phyloP scores from a whole-genome alignment of 2,329 filamentous ascomycete genomes.

The Bertia moriformis region DNA sequence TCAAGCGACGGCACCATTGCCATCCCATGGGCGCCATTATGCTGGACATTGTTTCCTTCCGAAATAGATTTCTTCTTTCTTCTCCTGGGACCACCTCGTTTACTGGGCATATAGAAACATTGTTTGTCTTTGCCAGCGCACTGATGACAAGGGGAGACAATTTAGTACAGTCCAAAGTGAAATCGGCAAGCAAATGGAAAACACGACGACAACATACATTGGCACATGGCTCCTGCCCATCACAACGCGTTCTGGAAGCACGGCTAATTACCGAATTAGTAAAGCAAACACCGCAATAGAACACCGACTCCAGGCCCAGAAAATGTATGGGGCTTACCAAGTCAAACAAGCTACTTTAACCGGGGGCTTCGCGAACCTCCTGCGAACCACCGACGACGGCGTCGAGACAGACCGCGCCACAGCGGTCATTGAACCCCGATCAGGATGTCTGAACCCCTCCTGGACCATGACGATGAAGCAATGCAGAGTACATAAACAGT shows the following conservation, averaged over 20 bases:
- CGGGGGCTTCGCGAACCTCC: slow-evolving; percentile 26
- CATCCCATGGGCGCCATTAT: neutral
- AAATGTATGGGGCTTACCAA: slow-evolving; percentile 21
- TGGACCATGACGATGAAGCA: too few relatives aligned
- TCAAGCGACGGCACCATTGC: too few relatives aligned
- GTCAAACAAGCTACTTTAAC: slow-evolving; percentile 26
- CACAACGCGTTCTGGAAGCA: slow-evolving; percentile 23
- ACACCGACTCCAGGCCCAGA: too few relatives aligned
- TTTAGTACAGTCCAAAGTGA: neutral
- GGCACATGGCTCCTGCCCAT: slow-evolving; percentile 24
- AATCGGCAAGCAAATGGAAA: slow-evolving; percentile 2
- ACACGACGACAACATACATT: too few relatives aligned
- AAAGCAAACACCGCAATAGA: neutral
- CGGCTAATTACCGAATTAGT: slow-evolving; percentile 14
- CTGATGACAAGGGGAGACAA: slow-evolving; percentile 7
- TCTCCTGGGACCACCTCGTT: slow-evolving; percentile 25
- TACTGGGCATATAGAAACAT: slow-evolving; percentile 25
- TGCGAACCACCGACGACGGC: slow-evolving; percentile 15
- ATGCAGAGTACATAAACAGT: too few relatives aligned
- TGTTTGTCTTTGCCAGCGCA: slow-evolving; percentile 20
- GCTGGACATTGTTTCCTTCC: slow-evolving; percentile 4
- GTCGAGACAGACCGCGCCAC: neutral
- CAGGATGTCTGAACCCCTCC: too few relatives aligned
- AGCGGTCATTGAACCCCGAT: neutral
- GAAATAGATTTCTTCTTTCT: slow-evolving; percentile 12